Evolutionary conservation across 371 early-diverging fungal species (phyloP).

Genomic region (Coemansia sp.): DNA sequence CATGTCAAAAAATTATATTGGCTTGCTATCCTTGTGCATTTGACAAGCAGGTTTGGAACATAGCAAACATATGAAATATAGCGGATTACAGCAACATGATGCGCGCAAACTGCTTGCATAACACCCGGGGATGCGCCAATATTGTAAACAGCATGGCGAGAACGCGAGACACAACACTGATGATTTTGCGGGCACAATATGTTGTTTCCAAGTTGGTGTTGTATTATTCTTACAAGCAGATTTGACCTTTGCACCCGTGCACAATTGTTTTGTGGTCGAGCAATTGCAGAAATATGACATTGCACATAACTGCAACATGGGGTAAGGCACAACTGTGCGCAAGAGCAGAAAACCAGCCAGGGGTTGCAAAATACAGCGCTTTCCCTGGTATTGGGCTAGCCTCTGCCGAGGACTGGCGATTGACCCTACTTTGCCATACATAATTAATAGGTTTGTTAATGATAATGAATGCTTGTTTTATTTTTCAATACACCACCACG

Average conservation of each 20-base stretch:
- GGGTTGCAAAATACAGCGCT: background rate
- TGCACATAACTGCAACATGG: background rate
- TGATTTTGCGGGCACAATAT: background rate
- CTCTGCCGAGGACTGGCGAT: background rate
- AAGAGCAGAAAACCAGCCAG: background rate
- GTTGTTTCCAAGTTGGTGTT: constrained; percentile 2
- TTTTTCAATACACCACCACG: background rate
- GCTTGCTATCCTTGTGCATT: background rate
- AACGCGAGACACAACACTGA: background rate
- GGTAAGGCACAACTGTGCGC: background rate
- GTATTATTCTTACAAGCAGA: background rate
- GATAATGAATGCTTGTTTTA: background rate
- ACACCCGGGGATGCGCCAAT: background rate
- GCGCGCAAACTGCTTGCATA: background rate
- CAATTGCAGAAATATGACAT: constrained; percentile 1
- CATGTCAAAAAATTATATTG: constrained; percentile 2
- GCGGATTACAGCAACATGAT: background rate
- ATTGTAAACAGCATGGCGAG: background rate
- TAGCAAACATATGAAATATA: background rate
- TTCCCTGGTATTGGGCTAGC: background rate
- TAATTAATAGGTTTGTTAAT: background rate
- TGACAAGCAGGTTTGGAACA: background rate
- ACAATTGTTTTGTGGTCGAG: background rate
- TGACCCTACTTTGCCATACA: background rate
- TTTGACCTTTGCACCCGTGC: background rate